Evolutionary conservation across 1,284 basidiomycete genomes (phyloP).

Genomic region (Tilletiopsis washingtonensis): DNA sequence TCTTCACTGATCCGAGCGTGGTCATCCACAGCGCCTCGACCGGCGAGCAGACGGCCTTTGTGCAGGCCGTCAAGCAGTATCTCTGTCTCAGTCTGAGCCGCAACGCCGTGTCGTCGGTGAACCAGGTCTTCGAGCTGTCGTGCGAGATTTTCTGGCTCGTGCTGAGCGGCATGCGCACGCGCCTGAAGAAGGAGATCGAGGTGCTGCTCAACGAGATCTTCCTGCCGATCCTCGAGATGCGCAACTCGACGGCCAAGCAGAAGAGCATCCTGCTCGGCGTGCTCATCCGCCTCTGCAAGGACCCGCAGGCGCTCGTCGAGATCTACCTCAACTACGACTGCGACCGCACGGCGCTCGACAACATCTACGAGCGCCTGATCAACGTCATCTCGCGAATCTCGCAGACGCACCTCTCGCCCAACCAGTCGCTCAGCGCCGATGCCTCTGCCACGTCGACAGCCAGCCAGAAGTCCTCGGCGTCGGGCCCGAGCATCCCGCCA

Average conservation of each 20-base stretch:
- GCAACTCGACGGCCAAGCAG: conserved; percentile 81
- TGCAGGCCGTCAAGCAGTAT: conserved; percentile 48
- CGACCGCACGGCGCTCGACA: conserved; percentile 44
- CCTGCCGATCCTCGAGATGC: conserved; percentile 97
- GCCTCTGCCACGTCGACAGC: background rate
- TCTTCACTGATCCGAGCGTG: conserved; percentile 42
- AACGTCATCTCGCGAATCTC: conserved; percentile 40
- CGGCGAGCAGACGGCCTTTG: conserved; percentile 44
- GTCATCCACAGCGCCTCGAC: conserved; percentile 43
- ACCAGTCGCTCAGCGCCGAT: background rate
- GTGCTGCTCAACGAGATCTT: conserved; percentile 97
- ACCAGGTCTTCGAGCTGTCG: conserved; percentile 93
- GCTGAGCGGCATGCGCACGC: conserved; percentile 82
- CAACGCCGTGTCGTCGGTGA: conserved; percentile 90
- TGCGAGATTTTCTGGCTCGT: conserved; percentile 99
- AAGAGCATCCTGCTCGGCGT: conserved; percentile 42
- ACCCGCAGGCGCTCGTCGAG: conserved; percentile 46
- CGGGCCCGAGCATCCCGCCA: conserved; percentile 20
- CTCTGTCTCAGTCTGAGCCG: conserved; percentile 84
- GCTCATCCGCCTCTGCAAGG: conserved; percentile 39
- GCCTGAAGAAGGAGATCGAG: conserved; percentile 99
- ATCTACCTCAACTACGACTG: conserved; percentile 48
- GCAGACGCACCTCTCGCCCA: conserved; percentile 27
- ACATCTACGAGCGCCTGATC: conserved; percentile 47
- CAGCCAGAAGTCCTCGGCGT: background rate